Evolutionary conservation across 768 basidiomycete species (phyloP), one percentile per base, ranked within the genome.

Genomic region (Rhizopogon rudus): DNA sequence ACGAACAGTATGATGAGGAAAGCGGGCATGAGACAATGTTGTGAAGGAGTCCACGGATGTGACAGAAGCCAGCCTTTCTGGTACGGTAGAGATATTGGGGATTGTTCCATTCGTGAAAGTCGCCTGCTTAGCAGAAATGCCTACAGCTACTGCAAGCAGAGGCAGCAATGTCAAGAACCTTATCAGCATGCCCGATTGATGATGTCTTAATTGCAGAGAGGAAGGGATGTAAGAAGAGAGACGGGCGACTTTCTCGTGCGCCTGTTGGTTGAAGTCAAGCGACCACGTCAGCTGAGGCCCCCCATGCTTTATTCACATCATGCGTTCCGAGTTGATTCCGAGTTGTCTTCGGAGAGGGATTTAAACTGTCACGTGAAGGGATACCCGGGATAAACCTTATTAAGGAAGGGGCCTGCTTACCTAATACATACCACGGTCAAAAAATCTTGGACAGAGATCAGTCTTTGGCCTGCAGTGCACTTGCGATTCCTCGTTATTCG

Each of bases 1-100:
- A 40, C 84, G 77, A 42, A 86, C 75, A 46, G 74, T 71, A 55
- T 84, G 78, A 39, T 71, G 65, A 17, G 83, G 82, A 57, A 82
- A 83, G 6, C 66, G 68, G 5, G 83, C 74, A 63, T 81, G 80
- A 7, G 73, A 69, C 35, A 81, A 62, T 8, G 72, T 58, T 2
- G 75, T 73, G 55, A 75, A 79, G 8, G 57, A 59, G 43, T 63
- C 56, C 55, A 61, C 61, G 6, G 66, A 64, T 1, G 59, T 28
- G 37, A 74, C 43, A 12, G 67, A 60, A 28, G 68, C 63, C 35
- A 73, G 59, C 33, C 42, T 56, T 31, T 55, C 33, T 37, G 17
- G 48, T 1, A 16, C 14, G 14, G 13, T 37, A 6, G 33, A 13
- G 20, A 9, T 6, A 37, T 25, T 16, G 1, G 8, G 8, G 10